Evolutionary conservation across 2,329 filamentous ascomycete species (phyloP), one percentile per base, ranked within the genome.

Genomic region (Trematosphaeria pertusa): DNA sequence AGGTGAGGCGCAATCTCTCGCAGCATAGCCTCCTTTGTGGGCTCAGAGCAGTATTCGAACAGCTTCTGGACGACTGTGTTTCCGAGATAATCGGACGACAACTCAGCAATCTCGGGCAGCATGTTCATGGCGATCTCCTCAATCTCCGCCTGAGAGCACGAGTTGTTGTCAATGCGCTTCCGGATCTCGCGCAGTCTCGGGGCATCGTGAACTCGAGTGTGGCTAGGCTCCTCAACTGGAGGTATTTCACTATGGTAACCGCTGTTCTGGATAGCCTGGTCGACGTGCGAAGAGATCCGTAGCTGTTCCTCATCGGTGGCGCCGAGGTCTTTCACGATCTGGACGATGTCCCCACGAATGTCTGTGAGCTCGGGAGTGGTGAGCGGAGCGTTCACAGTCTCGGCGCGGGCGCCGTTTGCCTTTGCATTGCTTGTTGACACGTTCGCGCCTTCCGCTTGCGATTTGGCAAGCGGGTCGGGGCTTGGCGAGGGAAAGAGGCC

Each of bases 61-160:
- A 99, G 79, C 75, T 99, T 99, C 76, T 99, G 94, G 14, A 99
- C 93, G n/a, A 99, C 94, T 0, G 94, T 99, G 75, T 99, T 99
- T 61, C 94, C 94, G 22, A 99, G 83, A 64, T 99, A 99, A 73
- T 99, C 94, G 0, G 93, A 96, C 2, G 94, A 83, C 18, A 99
- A 80, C 73, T 99, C 94, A 3, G 92, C 91, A 68, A 99, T 94
- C 71, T 99, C 94, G 8, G 93, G 91, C 12, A 99, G 83, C 94
- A 99, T 99, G 53, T 90, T 89, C 51, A 89, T 81, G 31, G 94
- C 94, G 54, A 94, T 95, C 55, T 86, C 87, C 73, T 99, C 94
- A 59, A 97, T 95, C 72, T 99, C 94, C 14, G 87, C 80, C 50
- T 88, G 83, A 1, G 89, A 88, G 70, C 93, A 86, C 48, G 88